These are phyloP conservation scores for Globisporangium nagaii DNA, from an alignment of 352 stramenopile species.

Conservation along the genomic window DNA sequence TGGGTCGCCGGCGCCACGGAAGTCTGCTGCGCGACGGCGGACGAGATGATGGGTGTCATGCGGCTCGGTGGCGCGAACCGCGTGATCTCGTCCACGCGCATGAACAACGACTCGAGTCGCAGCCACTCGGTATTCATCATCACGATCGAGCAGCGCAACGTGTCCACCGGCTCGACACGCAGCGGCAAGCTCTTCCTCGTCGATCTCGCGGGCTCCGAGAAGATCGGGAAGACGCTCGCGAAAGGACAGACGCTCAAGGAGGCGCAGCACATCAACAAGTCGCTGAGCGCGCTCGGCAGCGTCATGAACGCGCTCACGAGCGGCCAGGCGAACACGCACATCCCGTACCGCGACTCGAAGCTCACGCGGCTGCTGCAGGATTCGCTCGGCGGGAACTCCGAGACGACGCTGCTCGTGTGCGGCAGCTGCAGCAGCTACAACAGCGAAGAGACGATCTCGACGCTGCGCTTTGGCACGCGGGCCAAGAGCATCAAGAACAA, in stretches of 20 bases:
- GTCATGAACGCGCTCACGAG: constrained; percentile 88
- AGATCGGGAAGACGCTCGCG: constrained; percentile 75
- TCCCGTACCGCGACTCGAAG: constrained; percentile 89
- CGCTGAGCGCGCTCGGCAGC: constrained; percentile 82
- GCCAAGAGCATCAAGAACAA: constrained; percentile 82
- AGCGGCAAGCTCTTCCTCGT: constrained; percentile 92
- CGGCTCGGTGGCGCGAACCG: constrained; percentile 89
- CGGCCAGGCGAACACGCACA: constrained; percentile 83
- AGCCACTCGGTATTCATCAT: constrained; percentile 97
- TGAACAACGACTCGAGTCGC: constrained; percentile 89
- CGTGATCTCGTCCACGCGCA: constrained; percentile 80
- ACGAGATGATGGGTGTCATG: constrained; percentile 87
- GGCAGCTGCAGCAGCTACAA: constrained; percentile 64
- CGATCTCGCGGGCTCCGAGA: constrained; percentile 74
- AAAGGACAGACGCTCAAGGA: constrained; percentile 90
- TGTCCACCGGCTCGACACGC: constrained; percentile 53
- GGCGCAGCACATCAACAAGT: constrained; percentile 90
- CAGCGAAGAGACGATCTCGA: constrained; percentile 65
- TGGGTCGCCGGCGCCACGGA: constrained; percentile 60
- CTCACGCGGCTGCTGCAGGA: constrained; percentile 85
- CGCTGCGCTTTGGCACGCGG: constrained; percentile 68
- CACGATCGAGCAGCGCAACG: constrained; percentile 88
- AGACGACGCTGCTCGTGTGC: constrained; percentile 70
- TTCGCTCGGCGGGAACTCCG: constrained; percentile 70
- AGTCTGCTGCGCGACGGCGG: constrained; percentile 45